Base-by-base conservation (phyloP, 2,329 filamentous ascomycete genomes). In the Colletotrichum tofieldiae region DNA sequence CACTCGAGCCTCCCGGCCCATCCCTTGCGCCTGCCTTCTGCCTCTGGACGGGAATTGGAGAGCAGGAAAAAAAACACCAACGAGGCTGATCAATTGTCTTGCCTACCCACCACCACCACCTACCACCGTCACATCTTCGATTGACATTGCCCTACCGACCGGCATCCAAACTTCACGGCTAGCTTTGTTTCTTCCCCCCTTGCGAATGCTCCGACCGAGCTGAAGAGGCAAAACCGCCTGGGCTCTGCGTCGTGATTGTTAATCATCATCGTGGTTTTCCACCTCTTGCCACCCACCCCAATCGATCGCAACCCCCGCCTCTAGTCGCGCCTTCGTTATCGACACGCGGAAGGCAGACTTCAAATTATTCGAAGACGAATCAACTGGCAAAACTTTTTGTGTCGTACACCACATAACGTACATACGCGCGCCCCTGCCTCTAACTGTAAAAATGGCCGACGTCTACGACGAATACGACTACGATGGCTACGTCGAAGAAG, bases 401-500 rank as follows among this genome's bases (percentile, higher is more conserved):
- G 37, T 35, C 16, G 35, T 29, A n/a, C n/a, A 43, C 52, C 45
- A 47, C 51, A n/a, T 23, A 37, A 29, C 26, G 32, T 20, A 62
- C 32, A 39, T 16, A 23, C 64, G 43, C 35, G 65, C 26, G 35
- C 37, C 47, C 7, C n/a, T 26, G 39, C 14, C 18, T 39, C 29
- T 23, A 45, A 32, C n/a, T 43, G 39, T 35, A 79, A 82, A 63
- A 76, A 89, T 90, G 87, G 87, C 86, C 37, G 86, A 88, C 70
- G 86, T 88, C 72, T 89, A 90, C 82, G 88, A 89, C 67, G 85
- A 88, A 60, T 88, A 85, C 81, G 89, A 91, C 74, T 94, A 94
- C 80, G 92, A 92, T 73, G 90, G 91, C 75, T 93, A 93, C 77
- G 70, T 60, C 54, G 90, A 89, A 71, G 91, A 93, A 74, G 91